Conservation (phyloP, 1,284 basidiomycete species). For the Mycena sp. region DNA sequence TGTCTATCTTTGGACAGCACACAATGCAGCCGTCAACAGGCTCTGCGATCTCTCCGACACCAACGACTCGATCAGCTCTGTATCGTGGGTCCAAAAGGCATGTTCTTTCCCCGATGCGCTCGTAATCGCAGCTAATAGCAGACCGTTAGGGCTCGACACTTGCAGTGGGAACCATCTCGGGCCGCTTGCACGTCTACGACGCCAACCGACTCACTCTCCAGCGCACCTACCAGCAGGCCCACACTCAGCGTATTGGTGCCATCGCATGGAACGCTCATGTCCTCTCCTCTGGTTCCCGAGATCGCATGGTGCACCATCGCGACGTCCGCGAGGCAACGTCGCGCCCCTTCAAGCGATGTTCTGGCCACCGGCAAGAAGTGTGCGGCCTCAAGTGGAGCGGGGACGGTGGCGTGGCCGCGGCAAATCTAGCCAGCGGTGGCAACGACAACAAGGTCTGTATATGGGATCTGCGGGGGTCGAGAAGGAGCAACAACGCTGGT, state of each 20-base stretch:
- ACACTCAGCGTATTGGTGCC: constrained; percentile 89
- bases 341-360: constrained; percentile 81
- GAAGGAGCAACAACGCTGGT: constrained; percentile 48
- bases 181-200: constrained; percentile 94
- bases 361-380: constrained; percentile 94
- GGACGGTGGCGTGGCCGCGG: constrained; percentile 61
- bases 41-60: constrained; percentile 81
- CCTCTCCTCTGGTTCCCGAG: constrained; percentile 91
- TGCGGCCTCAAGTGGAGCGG: constrained; percentile 96
- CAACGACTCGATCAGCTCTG: constrained; percentile 81
- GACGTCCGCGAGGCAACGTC: constrained; percentile 83
- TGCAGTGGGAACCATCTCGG: constrained; percentile 91
- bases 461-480: constrained; percentile 85
- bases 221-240: constrained; percentile 90
- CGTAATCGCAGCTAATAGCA: background rate
- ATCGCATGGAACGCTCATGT: constrained; percentile 95
- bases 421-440: constrained; percentile 92
- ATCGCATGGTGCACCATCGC: constrained; percentile 91
- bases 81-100: constrained; percentile 93
- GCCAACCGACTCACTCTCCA: constrained; percentile 81
- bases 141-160: constrained; percentile 80
- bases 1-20: constrained; percentile 97
- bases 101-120: constrained; percentile 31
- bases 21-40: constrained; percentile 92
- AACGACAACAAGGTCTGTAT: constrained; percentile 99